These are phyloP conservation scores for Salix arbutifolia DNA, from an alignment of 345 rosid species.

Conservation along the genomic window DNA sequence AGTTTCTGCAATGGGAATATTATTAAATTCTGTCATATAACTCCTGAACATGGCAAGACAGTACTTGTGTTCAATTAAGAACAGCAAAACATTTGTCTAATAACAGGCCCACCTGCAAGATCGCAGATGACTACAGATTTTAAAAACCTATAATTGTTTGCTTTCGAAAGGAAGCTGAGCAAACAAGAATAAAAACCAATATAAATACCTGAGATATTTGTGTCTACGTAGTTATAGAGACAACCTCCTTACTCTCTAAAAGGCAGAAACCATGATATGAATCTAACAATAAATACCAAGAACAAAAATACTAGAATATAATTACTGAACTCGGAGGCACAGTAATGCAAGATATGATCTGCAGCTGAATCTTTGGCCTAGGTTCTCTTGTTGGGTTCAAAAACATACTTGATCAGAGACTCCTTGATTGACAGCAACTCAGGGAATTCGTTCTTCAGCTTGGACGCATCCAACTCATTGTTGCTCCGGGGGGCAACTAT, in stretches of 20 bases:
- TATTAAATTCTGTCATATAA: not conserved
- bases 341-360: not conserved
- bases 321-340: no score
- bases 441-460: conserved; percentile 70
- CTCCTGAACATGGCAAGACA: not conserved
- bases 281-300: not conserved
- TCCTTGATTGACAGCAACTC: conserved; percentile 59
- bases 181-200: not conserved
- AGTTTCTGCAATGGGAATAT: no score
- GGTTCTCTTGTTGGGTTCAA: conserved; percentile 68
- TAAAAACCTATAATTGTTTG: not conserved
- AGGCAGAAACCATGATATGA: conserved; percentile 1
- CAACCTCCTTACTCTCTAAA: not conserved
- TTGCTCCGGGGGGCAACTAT: conserved; percentile 74
- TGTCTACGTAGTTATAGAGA: not conserved
- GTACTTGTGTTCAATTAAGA: not conserved
- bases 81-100: not conserved
- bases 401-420: conserved; percentile 62
- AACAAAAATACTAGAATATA: not conserved
- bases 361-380: not conserved
- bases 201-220: not conserved
- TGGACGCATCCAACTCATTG: conserved; percentile 71
- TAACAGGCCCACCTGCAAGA: not conserved
- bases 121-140: not conserved
- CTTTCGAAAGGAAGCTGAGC: not conserved